Percentiles rank a stretch among this genome's conserved stretches.
These are phyloP conservation scores for Aspergillus fijiensis DNA, from an alignment of 2,329 filamentous ascomycete genomes.

Conservation along the genomic window DNA sequence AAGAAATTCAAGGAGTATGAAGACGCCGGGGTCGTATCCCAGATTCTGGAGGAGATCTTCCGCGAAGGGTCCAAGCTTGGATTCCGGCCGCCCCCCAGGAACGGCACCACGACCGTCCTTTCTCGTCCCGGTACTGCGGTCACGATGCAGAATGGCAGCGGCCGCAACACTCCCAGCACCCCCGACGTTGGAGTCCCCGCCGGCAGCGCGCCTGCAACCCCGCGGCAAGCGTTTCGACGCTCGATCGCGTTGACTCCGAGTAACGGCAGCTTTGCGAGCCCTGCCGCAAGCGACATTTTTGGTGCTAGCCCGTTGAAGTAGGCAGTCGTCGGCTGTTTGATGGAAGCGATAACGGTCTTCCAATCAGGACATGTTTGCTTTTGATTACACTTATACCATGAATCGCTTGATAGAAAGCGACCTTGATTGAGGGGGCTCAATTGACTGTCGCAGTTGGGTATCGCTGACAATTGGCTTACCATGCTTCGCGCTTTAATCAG, in stretches of 20 bases:
- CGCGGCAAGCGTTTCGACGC: constrained; percentile 43
- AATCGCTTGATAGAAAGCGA: not conserved
- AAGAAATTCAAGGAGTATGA: constrained; percentile 86
- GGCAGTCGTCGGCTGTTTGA: not conserved
- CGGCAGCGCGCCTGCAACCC: constrained; percentile 40
- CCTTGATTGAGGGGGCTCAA: not conserved
- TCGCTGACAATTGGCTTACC: not conserved
- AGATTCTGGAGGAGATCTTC: constrained; percentile 86
- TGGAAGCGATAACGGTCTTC: constrained; percentile 4
- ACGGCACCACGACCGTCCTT: constrained; percentile 31
- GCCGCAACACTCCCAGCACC: constrained; percentile 44
- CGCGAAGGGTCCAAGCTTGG: constrained; percentile 59
- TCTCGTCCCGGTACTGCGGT: constrained; percentile 42
- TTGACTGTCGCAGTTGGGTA: not conserved
- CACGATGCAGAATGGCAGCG: constrained; percentile 39
- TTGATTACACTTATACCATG: not conserved
- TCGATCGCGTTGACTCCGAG: constrained; percentile 45
- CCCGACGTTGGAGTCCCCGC: constrained; percentile 32
- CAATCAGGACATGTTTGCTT: not conserved
- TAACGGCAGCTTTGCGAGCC: constrained; percentile 42
- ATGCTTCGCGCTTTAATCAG: not conserved
- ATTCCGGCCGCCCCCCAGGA: constrained; percentile 56
- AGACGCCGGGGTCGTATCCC: constrained; percentile 78
- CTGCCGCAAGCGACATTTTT: constrained; percentile 40
- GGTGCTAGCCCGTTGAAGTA: constrained; percentile 41